Conservation (phyloP, 495 filamentous ascomycete species). For the Copromyces sp. region DNA sequence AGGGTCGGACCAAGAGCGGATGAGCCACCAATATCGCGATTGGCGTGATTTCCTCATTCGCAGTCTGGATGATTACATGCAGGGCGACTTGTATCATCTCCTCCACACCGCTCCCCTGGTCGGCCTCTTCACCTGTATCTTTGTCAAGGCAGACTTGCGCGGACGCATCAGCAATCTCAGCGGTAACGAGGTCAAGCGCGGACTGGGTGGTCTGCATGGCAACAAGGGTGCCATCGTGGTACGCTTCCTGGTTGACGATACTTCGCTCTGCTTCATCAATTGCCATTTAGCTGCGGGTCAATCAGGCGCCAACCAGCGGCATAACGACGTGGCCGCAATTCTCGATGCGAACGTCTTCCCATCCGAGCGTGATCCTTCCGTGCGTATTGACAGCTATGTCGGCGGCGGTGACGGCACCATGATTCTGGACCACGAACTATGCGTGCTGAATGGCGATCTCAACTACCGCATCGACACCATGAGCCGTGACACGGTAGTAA, state of each 20-base stretch:
- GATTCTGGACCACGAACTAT: conserved; percentile 95
- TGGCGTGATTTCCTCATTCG: conserved; percentile 85
- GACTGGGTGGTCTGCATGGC: conserved; percentile 85
- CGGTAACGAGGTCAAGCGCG: conserved; percentile 80
- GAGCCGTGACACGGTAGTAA: conserved; percentile 80
- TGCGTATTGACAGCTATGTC: conserved; percentile 65
- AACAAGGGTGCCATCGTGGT: conserved; percentile 95
- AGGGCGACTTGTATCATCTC: conserved; percentile 65
- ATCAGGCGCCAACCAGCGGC: conserved; percentile 75
- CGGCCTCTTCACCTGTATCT: conserved; percentile 90
- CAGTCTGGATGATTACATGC: conserved; percentile 70
- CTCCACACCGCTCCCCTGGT: conserved; percentile 84
- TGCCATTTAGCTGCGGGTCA: conserved; percentile 96
- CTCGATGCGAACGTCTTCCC: conserved; percentile 70
- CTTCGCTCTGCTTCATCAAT: conserved; percentile 90
- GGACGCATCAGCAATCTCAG: conserved; percentile 64
- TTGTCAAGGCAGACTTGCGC: conserved; percentile 72
- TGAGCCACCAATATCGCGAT: conserved; percentile 94
- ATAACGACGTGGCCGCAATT: conserved; percentile 87
- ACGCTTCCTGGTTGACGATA: conserved; percentile 84
- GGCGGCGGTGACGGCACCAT: conserved; percentile 90
- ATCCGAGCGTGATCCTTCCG: conserved; percentile 45
- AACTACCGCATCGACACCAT: conserved; percentile 99
- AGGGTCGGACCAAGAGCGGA: conserved; percentile 78
- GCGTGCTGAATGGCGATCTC: conserved; percentile 88